Evolutionary conservation across 2,329 filamentous ascomycete genomes (phyloP), one percentile per base, ranked within the genome.

Genomic region (Xylaria sp.): DNA sequence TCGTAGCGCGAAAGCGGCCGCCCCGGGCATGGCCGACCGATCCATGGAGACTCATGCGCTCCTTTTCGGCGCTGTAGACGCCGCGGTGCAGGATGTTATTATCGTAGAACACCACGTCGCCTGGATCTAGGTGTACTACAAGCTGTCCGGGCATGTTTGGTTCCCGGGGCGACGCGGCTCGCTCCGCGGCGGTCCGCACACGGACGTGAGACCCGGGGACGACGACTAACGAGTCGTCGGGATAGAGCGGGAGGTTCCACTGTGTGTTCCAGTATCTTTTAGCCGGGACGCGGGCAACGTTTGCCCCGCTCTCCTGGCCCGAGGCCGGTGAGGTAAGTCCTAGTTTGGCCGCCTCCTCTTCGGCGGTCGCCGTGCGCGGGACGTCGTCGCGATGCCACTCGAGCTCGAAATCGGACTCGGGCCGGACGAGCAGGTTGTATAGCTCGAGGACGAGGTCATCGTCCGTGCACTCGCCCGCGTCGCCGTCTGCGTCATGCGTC

Each of bases 311-410:
- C 17, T 78, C 43, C 76, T 76, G 48, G 85, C 70, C 46, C 10
- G 17, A 15, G 6, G 17, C 17, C 75, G 8, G 13, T 6, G 13
- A 13, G 7, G 15, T 1, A 5, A 64, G 23, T 2, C 74, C 72
- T 53, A 96, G 78, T 27, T 89, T 78, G 44, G 76, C 77, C 41
- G 85, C 71, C 75, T 96, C 93, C 71, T 93, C 87, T 19, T 88
- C 87, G 0, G 85, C 72, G 0, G 80, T 82, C 0, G 88, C 90
- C 0, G 82, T 80, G n/a, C 87, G 82, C 2, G 87, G 81, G 47
- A 96, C 88, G 72, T 96, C 92, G 72, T 97, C 93, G 31, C 93
- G 81, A 74, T 97, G 93, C 93, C 93, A 96, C 49, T 89, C 80
- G 51, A 97, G 82, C 70, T 86, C 86, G 70, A 94, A 96, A 67